These are phyloP conservation scores for Thamnidium elegans DNA, from an alignment of 192 early-diverging fungal species.

Conservation along the genomic window DNA sequence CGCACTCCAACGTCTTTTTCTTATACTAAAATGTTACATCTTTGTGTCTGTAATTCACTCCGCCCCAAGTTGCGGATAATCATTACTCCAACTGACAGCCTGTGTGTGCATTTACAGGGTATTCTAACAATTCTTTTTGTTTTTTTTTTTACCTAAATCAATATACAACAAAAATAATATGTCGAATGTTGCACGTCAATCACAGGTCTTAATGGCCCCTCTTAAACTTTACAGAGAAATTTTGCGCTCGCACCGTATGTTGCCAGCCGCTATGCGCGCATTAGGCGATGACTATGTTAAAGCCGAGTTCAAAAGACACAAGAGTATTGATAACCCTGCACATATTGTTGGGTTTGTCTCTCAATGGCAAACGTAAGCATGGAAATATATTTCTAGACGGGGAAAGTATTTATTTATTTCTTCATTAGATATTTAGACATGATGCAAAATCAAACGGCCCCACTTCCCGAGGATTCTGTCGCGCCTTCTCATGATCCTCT, in stretches of 20 bases:
- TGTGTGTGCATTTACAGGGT: too few species aligned
- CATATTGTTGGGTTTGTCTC: constrained; percentile 56
- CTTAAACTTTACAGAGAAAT: constrained; percentile 52
- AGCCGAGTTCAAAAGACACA: constrained; percentile 56
- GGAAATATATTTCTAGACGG: not conserved
- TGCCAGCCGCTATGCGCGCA: constrained; percentile 48
- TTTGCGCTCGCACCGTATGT: constrained; percentile 45
- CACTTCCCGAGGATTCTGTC: constrained; percentile 12
- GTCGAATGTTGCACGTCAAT: not conserved
- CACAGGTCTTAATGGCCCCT: constrained; percentile 47
- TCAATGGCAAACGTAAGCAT: constrained; percentile 52
- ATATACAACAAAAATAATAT: too few species aligned
- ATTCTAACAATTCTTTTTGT: too few species aligned
- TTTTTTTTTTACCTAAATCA: too few species aligned
- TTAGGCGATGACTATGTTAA: constrained; percentile 63
- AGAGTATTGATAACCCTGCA: constrained; percentile 50
- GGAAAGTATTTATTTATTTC: not conserved
- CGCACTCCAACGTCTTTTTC: too few species aligned
- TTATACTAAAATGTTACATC: too few species aligned
- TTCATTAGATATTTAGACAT: constrained; percentile 23
- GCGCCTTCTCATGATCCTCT: constrained; percentile 15
- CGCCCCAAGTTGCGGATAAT: too few species aligned
- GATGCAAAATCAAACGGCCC: constrained; percentile 20
- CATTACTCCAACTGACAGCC: too few species aligned
- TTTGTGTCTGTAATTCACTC: too few species aligned